These are phyloP conservation scores for Brassica balearica DNA, from an alignment of 441 rosid species.

Conservation along the genomic window DNA sequence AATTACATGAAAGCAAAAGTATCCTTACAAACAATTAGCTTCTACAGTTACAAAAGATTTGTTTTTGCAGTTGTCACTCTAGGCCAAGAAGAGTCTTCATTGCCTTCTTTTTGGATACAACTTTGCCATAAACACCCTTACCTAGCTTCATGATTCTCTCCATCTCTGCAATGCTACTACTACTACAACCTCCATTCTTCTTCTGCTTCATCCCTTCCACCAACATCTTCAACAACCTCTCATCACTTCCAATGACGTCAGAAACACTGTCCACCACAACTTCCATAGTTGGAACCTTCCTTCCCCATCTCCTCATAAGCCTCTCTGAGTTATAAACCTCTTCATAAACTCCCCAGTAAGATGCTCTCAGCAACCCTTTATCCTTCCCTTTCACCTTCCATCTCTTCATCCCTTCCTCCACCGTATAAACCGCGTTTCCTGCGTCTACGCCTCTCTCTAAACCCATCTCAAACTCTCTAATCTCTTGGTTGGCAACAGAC, in stretches of 20 bases:
- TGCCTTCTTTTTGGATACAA: slow-evolving; percentile 68
- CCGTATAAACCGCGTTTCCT: slow-evolving; percentile 56
- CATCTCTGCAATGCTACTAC: slow-evolving; percentile 50
- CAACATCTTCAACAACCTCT: slow-evolving; percentile 60
- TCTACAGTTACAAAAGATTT: neutral
- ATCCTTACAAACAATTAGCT: slow-evolving; percentile 14
- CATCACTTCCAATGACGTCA: slow-evolving; percentile 76
- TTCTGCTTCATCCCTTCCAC: slow-evolving; percentile 54
- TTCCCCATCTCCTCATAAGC: slow-evolving; percentile 66
- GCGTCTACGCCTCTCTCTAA: slow-evolving; percentile 68
- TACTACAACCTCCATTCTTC: slow-evolving; percentile 40
- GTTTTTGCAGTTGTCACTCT: slow-evolving; percentile 12
- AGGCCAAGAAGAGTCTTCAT: slow-evolving; percentile 62
- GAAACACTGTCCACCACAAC: slow-evolving; percentile 66
- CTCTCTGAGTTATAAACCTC: slow-evolving; percentile 67
- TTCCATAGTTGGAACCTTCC: slow-evolving; percentile 65
- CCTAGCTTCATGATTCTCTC: slow-evolving; percentile 62
- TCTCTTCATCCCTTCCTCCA: slow-evolving; percentile 80
- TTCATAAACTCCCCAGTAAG: slow-evolving; percentile 70
- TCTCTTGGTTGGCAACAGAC: slow-evolving; percentile 52
- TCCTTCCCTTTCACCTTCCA: slow-evolving; percentile 77
- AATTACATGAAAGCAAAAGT: slow-evolving; percentile 31
- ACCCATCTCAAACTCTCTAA: slow-evolving; percentile 59
- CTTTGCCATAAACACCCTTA: slow-evolving; percentile 75
- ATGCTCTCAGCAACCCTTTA: slow-evolving; percentile 80